Conservation (phyloP, 257 asterid genomes). For the Solanum bukasovii region DNA sequence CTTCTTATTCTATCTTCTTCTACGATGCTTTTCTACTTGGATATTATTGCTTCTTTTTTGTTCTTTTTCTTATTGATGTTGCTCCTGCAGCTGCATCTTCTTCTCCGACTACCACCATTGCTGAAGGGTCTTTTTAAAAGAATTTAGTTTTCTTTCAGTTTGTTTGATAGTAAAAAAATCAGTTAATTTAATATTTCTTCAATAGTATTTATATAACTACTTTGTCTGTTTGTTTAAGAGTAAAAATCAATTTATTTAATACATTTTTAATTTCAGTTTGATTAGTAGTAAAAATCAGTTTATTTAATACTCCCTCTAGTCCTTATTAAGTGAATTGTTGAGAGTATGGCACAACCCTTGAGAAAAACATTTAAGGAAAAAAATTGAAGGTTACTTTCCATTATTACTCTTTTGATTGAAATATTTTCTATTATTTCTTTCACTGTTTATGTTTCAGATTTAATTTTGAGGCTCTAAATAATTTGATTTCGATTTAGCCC, state of each 20-base stretch:
- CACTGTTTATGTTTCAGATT: neutral
- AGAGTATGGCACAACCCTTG: neutral
- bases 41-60: neutral
- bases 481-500: neutral
- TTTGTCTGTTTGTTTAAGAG: neutral
- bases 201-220: neutral
- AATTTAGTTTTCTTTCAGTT: neutral
- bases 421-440: neutral
- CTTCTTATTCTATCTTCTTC: neutral
- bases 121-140: neutral
- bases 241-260: neutral
- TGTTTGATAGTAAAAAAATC: neutral
- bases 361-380: neutral
- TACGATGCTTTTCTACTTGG: neutral
- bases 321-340: neutral
- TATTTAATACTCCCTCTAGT: neutral
- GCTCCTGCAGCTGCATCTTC: neutral
- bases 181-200: neutral
- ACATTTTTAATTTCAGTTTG: neutral
- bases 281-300: neutral
- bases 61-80: neutral
- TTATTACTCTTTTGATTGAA: neutral
- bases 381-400: neutral
- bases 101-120: neutral
- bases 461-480: neutral